A percentile compares a stretch with the other conserved stretches of the same genome.
Conservation (phyloP, 1,284 basidiomycete genomes). For the Chalciporus sp. region DNA sequence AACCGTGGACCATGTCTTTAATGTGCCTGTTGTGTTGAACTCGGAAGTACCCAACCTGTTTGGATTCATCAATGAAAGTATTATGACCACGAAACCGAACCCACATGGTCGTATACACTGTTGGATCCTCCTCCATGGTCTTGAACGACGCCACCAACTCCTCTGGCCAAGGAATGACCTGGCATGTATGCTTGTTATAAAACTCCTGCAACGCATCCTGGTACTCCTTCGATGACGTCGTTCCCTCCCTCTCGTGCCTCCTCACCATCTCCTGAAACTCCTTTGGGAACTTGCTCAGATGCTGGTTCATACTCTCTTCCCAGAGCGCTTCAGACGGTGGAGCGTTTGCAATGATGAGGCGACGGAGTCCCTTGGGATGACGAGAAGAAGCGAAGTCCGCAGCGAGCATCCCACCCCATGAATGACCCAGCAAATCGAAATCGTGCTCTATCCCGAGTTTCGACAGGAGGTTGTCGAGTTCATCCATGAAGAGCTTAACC, state of each 20-base stretch:
- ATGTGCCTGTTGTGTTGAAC: constrained; percentile 31
- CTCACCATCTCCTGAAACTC: constrained; percentile 25
- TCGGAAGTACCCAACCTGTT: constrained; percentile 37
- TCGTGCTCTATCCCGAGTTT: constrained; percentile 40
- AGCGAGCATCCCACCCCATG: constrained; percentile 56
- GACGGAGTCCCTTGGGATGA: constrained; percentile 43
- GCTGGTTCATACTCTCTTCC: constrained; percentile 14
- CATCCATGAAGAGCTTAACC: constrained; percentile 48
- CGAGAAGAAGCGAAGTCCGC: constrained; percentile 35
- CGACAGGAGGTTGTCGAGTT: constrained; percentile 47
- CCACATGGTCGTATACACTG: constrained; percentile 31
- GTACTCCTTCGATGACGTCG: constrained; percentile 27
- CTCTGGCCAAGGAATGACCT: constrained; percentile 25
- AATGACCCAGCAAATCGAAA: constrained; percentile 50
- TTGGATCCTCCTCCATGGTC: constrained; percentile 23
- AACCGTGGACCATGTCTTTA: constrained; percentile 36
- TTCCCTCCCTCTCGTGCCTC: constrained; percentile 22
- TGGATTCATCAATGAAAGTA: not conserved
- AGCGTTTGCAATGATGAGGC: constrained; percentile 38
- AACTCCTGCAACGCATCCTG: constrained; percentile 24
- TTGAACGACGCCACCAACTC: constrained; percentile 27
- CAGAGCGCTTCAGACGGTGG: constrained; percentile 27
- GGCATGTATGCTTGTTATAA: constrained; percentile 8
- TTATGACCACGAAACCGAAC: not conserved
- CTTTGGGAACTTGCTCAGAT: constrained; percentile 19